Evolutionary conservation across 2,329 filamentous ascomycete species (phyloP).

Genomic region (Escovopsis sp.): DNA sequence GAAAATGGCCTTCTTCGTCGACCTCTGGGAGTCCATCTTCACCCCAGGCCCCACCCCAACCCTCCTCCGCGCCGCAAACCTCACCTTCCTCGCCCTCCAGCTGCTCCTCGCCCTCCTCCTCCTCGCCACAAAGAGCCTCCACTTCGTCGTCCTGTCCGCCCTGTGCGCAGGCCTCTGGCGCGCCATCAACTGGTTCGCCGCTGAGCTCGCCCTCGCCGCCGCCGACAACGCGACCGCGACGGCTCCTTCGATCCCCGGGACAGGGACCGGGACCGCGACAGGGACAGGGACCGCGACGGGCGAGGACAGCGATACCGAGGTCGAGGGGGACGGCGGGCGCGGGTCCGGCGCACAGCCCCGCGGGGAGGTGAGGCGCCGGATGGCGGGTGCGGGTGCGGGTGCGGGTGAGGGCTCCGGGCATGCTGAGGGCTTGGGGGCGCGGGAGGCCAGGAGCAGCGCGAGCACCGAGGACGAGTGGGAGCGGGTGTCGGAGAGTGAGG

Average conservation of each 20-base stretch:
- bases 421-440: no score
- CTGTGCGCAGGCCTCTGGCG: conserved; percentile 78
- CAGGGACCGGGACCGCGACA: no score
- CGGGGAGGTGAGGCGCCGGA: no score
- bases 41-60: conserved; percentile 80
- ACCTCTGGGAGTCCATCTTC: conserved; percentile 88
- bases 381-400: no score
- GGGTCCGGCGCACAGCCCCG: no score
- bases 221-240: no score
- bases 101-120: conserved; percentile 62
- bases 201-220: conserved; percentile 32
- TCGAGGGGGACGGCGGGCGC: no score
- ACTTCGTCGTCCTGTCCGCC: conserved; percentile 70
- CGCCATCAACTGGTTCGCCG: conserved; percentile 93
- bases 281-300: no score
- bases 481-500: conserved; percentile 52
- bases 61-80: conserved; percentile 80
- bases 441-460: conserved; percentile 36
- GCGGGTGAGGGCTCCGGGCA: no score
- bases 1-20: conserved; percentile 46
- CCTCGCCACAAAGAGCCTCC: conserved; percentile 69
- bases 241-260: no score
- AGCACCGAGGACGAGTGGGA: conserved; percentile 98
- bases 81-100: conserved; percentile 75
- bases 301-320: conserved; percentile 34